Base-by-base conservation (phyloP, 1,139 yeast genomes). In the Pichia sp. region DNA sequence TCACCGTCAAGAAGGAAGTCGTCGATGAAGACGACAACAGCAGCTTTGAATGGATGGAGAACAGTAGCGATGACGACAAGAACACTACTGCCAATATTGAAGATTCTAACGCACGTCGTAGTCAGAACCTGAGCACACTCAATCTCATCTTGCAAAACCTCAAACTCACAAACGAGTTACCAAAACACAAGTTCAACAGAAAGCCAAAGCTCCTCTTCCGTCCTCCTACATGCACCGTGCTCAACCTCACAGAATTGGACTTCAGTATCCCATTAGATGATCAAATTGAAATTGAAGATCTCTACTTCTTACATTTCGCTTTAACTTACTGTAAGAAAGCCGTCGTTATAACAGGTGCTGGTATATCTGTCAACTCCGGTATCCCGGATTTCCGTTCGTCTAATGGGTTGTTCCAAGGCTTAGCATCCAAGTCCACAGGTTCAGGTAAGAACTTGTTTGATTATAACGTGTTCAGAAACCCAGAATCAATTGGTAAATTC, bases 311-410 rank as follows among this genome's bases (percentile, higher is more conserved):
- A 19, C 71, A 67, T 42, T 68, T 71, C 53, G 72, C 75, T 1
- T 52, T 85, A 12, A 72, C 68, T 55, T 72, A 81, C 57, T 66
- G 76, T n/a, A 68, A 65, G 46, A 67, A 65, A 45, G 74, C 69
- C 68, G 72, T 84, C 1, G 73, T 81, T 19, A 73, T 89, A 32
- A 80, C 93, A 0, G 96, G 96, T 4, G 96, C 96, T 11, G 96
- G 96, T 4, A 81, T 87, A 30, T 86, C 96, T 24, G 93, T 91
- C 49, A 86, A 86, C 38, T 89, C 95, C 0, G 96, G 96, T 3
- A 88, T 89, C 37, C 96, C 96, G 2, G 96, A 89, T 63, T 89
- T 89, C 62, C 70, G 96, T 53, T 86, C 96, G 0, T 72, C 83
- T 14, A 79, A 82, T 54, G 96, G 96, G 3, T 69, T 88, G 38